Percentiles rank a stretch among this genome's conserved stretches.
phyloP scores from a whole-genome alignment of 306 rosid genomes.

The Inga laurina region DNA sequence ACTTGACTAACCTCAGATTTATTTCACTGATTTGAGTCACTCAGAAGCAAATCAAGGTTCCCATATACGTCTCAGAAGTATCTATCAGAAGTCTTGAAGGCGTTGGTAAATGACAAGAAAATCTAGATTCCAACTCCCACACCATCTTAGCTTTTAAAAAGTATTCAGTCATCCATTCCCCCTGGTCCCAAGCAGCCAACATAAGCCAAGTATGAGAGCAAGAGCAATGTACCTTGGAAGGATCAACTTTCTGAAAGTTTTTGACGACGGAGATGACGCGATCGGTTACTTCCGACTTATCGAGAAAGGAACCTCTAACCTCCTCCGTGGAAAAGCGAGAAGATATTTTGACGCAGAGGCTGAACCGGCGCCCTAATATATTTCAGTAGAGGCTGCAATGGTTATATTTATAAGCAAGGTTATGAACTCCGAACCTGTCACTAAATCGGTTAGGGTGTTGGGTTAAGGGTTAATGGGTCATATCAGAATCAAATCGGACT shows the following conservation, averaged over 20 bases:
- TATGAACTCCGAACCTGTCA: no score
- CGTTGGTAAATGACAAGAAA: neutral
- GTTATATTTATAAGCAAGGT: no score
- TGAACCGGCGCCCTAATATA: constrained; percentile 29
- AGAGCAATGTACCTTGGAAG: constrained; percentile 64
- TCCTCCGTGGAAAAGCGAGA: constrained; percentile 42
- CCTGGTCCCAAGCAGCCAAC: neutral
- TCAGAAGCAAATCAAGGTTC: neutral
- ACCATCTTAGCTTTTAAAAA: neutral
- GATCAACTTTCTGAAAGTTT: constrained; percentile 92
- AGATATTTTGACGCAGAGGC: no score
- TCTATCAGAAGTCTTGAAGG: neutral
- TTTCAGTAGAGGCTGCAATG: constrained; percentile 44
- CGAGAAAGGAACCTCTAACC: constrained; percentile 77
- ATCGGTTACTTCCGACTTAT: constrained; percentile 90
- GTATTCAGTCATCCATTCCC: neutral
- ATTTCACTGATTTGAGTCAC: neutral
- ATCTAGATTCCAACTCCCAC: neutral
- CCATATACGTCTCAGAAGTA: no score
- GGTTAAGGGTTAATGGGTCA: no score
- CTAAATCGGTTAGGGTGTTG: no score
- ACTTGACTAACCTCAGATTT: neutral
- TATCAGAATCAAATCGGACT: no score
- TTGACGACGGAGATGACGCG: constrained; percentile 69
- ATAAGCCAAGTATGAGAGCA: neutral